Conservation (phyloP, 2,329 filamentous ascomycete species). For the Penicillium sp. region DNA sequence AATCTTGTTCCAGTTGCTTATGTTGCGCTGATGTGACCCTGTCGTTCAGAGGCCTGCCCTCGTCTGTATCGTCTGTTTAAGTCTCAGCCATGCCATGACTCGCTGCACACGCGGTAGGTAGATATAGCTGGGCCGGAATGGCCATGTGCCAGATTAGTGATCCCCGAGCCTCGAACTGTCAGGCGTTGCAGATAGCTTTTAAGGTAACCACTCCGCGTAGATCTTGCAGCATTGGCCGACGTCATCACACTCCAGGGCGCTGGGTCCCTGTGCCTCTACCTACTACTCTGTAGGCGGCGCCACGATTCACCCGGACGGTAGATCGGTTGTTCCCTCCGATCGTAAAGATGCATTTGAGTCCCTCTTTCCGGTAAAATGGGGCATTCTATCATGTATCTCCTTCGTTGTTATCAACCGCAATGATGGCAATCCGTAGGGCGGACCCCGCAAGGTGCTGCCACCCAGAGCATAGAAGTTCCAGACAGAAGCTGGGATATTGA, state of each 20-base stretch:
- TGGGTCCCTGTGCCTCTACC: not conserved
- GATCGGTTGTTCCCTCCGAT: not conserved
- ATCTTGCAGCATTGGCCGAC: not conserved
- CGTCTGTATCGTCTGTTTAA: no score
- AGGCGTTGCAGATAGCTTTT: not conserved
- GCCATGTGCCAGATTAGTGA: not conserved
- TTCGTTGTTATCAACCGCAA: no score
- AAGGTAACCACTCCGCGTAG: not conserved
- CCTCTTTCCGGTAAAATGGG: no score
- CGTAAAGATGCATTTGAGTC: not conserved
- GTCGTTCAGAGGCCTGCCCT: no score
- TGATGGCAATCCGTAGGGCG: no score
- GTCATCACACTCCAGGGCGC: not conserved
- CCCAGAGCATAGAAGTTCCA: not conserved
- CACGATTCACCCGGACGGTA: not conserved
- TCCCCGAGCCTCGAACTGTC: not conserved
- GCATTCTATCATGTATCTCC: no score
- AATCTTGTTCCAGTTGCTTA: no score
- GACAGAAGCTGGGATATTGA: not conserved
- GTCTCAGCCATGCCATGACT: no score
- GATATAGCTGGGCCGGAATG: not conserved
- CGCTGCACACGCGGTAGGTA: not conserved
- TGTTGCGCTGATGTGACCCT: no score
- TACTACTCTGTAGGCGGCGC: not conserved
- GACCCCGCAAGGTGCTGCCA: not conserved